These are phyloP conservation scores for Lentinus tigrinus DNA, from an alignment of 768 basidiomycete species.

Conservation along the genomic window DNA sequence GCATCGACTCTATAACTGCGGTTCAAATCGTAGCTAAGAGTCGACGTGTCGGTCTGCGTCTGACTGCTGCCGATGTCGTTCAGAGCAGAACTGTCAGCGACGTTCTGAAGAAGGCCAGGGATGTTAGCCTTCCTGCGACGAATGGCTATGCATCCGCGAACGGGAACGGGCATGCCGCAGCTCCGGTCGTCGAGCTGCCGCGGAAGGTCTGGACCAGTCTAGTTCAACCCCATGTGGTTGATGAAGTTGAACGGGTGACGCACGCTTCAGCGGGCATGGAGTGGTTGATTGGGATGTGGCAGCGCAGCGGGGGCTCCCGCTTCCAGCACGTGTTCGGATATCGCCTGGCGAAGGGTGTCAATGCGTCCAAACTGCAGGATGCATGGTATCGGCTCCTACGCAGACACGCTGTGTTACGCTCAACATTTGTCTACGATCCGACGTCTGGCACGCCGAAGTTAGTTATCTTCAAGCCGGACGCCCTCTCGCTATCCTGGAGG, in stretches of 20 bases:
- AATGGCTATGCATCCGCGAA: background rate
- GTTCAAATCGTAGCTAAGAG: slow-evolving; percentile 43
- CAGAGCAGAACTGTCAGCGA: slow-evolving; percentile 37
- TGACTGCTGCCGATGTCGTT: slow-evolving; percentile 40
- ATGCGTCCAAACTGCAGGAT: slow-evolving; percentile 27
- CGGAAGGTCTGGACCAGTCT: slow-evolving; percentile 2
- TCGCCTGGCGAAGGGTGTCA: slow-evolving; percentile 30
- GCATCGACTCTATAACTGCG: slow-evolving; percentile 51
- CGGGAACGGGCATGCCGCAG: too few species aligned
- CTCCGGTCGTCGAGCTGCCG: slow-evolving; percentile 1
- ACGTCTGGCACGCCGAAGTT: slow-evolving; percentile 21
- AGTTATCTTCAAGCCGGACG: slow-evolving; percentile 27
- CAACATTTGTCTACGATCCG: slow-evolving; percentile 37
- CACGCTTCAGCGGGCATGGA: slow-evolving; percentile 33
- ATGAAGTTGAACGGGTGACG: slow-evolving; percentile 21
- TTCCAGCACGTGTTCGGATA: slow-evolving; percentile 47
- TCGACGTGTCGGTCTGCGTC: slow-evolving; percentile 34
- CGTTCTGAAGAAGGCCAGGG: slow-evolving; percentile 19
- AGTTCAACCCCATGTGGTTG: background rate
- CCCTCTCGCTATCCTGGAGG: background rate
- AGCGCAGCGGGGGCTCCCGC: slow-evolving; percentile 37
- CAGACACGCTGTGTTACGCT: slow-evolving; percentile 41
- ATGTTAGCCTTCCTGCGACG: background rate
- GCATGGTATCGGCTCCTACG: slow-evolving; percentile 39
- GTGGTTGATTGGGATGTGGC: slow-evolving; percentile 44